These are phyloP conservation scores for Microbotryum saponariae DNA, from an alignment of 1,284 basidiomycete genomes.

Conservation along the genomic window DNA sequence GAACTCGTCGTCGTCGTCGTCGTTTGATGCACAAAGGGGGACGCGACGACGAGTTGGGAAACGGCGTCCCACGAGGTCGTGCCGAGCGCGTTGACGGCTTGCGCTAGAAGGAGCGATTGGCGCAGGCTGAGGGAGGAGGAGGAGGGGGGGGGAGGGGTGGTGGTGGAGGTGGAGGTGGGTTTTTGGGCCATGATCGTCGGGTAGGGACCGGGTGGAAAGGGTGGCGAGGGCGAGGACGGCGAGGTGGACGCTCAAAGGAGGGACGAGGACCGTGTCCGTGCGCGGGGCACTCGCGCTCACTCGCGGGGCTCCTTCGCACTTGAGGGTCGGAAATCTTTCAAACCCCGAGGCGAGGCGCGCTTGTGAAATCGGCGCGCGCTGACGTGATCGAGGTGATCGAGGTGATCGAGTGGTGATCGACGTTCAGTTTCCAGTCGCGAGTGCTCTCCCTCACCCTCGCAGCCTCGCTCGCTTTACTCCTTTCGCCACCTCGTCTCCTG, in stretches of 20 bases:
- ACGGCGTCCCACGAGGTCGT: conserved; percentile 8
- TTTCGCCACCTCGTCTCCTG: not conserved
- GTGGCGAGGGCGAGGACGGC: not conserved
- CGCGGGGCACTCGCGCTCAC: not conserved
- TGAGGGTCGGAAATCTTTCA: too few relatives aligned
- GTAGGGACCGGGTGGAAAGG: not conserved
- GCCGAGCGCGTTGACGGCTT: conserved; percentile 15
- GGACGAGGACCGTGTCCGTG: not conserved
- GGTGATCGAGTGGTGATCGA: not conserved
- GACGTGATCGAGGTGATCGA: not conserved
- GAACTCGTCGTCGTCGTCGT: not conserved
- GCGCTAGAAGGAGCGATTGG: conserved; percentile 16
- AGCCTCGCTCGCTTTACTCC: not conserved
- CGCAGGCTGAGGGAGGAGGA: too few relatives aligned
- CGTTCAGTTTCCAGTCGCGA: not conserved
- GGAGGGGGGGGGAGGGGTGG: not conserved
- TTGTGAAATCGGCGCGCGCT: too few relatives aligned
- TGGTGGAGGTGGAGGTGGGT: not conserved
- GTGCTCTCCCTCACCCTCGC: too few relatives aligned
- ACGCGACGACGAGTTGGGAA: not conserved
- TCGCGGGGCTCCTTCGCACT: too few relatives aligned
- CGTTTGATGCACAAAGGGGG: too few relatives aligned
- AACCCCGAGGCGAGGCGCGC: not conserved
- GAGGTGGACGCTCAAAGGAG: not conserved
- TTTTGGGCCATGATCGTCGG: too few relatives aligned